phyloP scores from a whole-genome alignment of 192 early-diverging fungal genomes.

The Phycomyces nitens region DNA sequence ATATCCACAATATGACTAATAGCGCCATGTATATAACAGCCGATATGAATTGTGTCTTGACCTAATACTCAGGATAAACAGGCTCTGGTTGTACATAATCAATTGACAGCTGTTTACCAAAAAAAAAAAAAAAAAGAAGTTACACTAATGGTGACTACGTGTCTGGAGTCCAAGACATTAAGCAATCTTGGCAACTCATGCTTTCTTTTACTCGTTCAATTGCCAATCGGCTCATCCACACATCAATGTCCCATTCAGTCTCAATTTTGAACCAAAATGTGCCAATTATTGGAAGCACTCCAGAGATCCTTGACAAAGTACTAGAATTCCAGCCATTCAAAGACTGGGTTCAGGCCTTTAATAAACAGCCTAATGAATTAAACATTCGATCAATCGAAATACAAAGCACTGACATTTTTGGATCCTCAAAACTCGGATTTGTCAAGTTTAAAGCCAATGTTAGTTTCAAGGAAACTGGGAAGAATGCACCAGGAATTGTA shows the following conservation, averaged over 20 bases:
- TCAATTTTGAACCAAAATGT: conserved; percentile 18
- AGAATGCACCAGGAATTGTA: conserved; percentile 64
- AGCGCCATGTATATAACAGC: too few species aligned
- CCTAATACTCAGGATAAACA: too few species aligned
- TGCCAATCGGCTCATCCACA: too few species aligned
- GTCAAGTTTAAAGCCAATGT: conserved; percentile 67
- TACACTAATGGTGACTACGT: too few species aligned
- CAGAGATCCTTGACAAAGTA: conserved; percentile 28
- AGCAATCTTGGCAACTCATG: too few species aligned
- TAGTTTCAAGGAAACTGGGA: conserved; percentile 41
- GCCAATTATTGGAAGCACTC: conserved; percentile 12
- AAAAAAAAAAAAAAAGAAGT: too few species aligned
- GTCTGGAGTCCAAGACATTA: too few species aligned
- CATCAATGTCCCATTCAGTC: conserved; percentile 6
- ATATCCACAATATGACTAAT: too few species aligned
- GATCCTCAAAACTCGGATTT: conserved; percentile 63
- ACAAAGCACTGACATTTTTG: conserved; percentile 74
- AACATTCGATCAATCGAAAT: conserved; percentile 52
- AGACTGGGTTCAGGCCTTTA: conserved; percentile 50
- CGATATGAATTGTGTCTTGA: too few species aligned
- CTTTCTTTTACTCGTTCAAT: too few species aligned
- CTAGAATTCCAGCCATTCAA: conserved; percentile 53
- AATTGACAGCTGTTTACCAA: too few species aligned
- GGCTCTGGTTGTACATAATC: too few species aligned
- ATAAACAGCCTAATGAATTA: conserved; percentile 40